phyloP scores from a whole-genome alignment of 208 protist species.

The Crithidia acanthocephali region DNA sequence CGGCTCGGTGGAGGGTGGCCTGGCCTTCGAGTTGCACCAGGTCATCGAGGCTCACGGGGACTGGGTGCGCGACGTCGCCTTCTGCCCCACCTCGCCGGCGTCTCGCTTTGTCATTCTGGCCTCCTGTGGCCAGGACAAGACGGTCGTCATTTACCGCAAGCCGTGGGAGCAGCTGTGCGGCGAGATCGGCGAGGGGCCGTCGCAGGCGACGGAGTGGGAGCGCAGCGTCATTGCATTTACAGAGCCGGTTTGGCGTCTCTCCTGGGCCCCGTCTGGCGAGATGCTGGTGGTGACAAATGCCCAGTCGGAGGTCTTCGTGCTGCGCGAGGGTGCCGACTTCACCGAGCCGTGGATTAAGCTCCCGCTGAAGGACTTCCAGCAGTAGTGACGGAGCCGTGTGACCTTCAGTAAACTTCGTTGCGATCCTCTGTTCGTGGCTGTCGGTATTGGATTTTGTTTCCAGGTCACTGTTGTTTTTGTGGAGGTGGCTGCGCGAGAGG shows the following conservation, averaged over 20 bases:
- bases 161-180: slow-evolving; percentile 66
- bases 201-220: slow-evolving; percentile 60
- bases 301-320: slow-evolving; percentile 69
- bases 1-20: slow-evolving; percentile 21
- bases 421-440: slow-evolving; percentile 1
- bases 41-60: slow-evolving; percentile 56
- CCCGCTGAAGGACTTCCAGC: slow-evolving; percentile 71
- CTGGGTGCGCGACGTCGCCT: slow-evolving; percentile 84
- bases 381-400: background rate
- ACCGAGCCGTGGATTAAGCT: slow-evolving; percentile 80
- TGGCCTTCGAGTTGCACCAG: slow-evolving; percentile 54
- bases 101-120: slow-evolving; percentile 66
- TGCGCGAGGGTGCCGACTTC: slow-evolving; percentile 72
- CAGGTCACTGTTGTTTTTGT: slow-evolving; percentile 14
- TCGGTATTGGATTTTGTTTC: background rate
- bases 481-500: background rate
- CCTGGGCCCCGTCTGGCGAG: slow-evolving; percentile 75
- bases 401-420: no score
- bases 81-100: slow-evolving; percentile 62
- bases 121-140: slow-evolving; percentile 77
- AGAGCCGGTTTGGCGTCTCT: slow-evolving; percentile 81
- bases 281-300: slow-evolving; percentile 80
- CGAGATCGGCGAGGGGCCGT: slow-evolving; percentile 17
- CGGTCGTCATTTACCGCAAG: slow-evolving; percentile 76
- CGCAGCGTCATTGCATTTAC: slow-evolving; percentile 62